These are phyloP conservation scores for Mortierella claussenii DNA, from an alignment of 192 early-diverging fungal genomes.

Conservation along the genomic window DNA sequence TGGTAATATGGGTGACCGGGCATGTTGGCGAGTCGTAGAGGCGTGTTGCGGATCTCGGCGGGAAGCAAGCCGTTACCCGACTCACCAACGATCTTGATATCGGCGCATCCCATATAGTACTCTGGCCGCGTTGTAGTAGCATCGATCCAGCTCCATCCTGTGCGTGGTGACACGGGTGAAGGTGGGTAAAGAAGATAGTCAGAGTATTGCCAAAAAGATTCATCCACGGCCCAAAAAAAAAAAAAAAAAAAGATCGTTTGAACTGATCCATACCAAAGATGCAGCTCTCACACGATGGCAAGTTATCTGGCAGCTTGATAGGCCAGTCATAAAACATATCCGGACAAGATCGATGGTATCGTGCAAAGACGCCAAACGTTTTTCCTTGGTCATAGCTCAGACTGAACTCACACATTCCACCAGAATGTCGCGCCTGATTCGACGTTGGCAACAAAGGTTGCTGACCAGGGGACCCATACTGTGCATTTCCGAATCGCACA, in stretches of 20 bases:
- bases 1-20: slow-evolving; percentile 37
- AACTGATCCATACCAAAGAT: slow-evolving; percentile 52
- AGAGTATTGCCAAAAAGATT: too few species aligned
- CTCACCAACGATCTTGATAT: slow-evolving; percentile 67
- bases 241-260: too few species aligned
- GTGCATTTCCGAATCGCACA: slow-evolving; percentile 58
- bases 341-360: slow-evolving; percentile 55
- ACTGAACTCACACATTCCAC: slow-evolving; percentile 77
- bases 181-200: background rate
- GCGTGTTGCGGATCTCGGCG: slow-evolving; percentile 10
- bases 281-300: slow-evolving; percentile 51
- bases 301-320: slow-evolving; percentile 47
- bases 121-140: slow-evolving; percentile 73
- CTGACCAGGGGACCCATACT: slow-evolving; percentile 30
- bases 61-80: slow-evolving; percentile 46
- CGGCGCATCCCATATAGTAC: slow-evolving; percentile 82
- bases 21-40: slow-evolving; percentile 37
- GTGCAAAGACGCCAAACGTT: slow-evolving; percentile 58
- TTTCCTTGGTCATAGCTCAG: slow-evolving; percentile 72
- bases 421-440: slow-evolving; percentile 67
- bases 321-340: slow-evolving; percentile 56
- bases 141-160: slow-evolving; percentile 78
- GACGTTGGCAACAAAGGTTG: slow-evolving; percentile 24
- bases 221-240: too few species aligned
- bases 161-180: too few species aligned